Base-by-base conservation (phyloP, 2,329 filamentous ascomycete genomes). In the Pseudofabraea citricarpa region DNA sequence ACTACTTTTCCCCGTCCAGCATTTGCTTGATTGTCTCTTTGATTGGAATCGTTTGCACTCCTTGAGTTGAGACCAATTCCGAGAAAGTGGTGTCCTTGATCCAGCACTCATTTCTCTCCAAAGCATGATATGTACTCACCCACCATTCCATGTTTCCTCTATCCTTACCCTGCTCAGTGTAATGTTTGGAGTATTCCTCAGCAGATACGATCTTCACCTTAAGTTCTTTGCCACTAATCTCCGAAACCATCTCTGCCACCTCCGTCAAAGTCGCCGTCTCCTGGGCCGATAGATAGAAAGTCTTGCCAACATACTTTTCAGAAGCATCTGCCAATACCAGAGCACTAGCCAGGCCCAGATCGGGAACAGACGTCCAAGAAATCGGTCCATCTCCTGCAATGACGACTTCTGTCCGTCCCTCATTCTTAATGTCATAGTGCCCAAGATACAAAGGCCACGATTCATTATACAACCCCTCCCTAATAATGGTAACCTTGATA, bases 401-500 rank as follows among this genome's bases (percentile, higher is more conserved):
- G 7, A 58, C 36, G 24, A 58, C 22, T 37, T 58, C 56, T 4
- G 44, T 41, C 5, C 55, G 44, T 7, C 49, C 38, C 23, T 55
- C 53, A 1, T 45, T 26, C 18, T 45, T 38, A 3, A 38, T 18
- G 6, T 49, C 40, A 35, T 45, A 55, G 40, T 54, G 53, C 2
- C 55, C 56, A 5, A 54, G 35, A 46, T 58, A 59, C 3, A 57
- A 22, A 2, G 55, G 52, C 55, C 55, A 59, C 20, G 39, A 48
- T 37, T 56, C 53, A 35, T 54, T 56, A 32, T 57, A 58, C 20
- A 59, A 24, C 4, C 56, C 55, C 37, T 58, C 49, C 9, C 53
- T 38, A n/a, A 56, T 31, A 12, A 31, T 15, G 6, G 27, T 31
- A 31, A n/a, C 13, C 27, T 31, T 31, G 13, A 31, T 31, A 12